These are phyloP conservation scores for Alternaria sp. DNA, from an alignment of 2,329 filamentous ascomycete species.

Conservation along the genomic window DNA sequence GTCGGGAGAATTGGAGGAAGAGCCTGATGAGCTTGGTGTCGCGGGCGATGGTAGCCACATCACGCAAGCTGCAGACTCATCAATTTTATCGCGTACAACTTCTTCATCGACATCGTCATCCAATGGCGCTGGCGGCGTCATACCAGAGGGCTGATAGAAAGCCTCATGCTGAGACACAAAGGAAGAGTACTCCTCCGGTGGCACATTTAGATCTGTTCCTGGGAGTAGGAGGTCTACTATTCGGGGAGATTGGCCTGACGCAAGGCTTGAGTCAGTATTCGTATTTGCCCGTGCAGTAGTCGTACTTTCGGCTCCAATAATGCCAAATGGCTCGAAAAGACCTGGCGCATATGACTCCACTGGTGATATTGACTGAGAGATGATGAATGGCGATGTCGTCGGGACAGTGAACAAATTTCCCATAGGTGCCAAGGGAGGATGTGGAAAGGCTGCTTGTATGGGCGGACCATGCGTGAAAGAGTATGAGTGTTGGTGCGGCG, in stretches of 20 bases:
- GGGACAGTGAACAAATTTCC: slow-evolving; percentile 19
- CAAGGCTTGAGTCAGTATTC: slow-evolving; percentile 44
- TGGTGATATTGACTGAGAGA: slow-evolving; percentile 35
- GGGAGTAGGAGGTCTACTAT: slow-evolving; percentile 58
- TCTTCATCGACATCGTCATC: slow-evolving; percentile 62
- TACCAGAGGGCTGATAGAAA: slow-evolving; percentile 41
- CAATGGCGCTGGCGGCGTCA: slow-evolving; percentile 36
- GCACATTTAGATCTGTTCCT: slow-evolving; percentile 55
- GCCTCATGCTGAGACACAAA: slow-evolving; percentile 45
- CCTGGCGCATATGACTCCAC: slow-evolving; percentile 45
- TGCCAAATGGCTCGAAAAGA: slow-evolving; percentile 45
- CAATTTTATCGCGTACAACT: slow-evolving; percentile 54
- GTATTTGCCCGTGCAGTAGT: slow-evolving; percentile 31
- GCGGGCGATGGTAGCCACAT: slow-evolving; percentile 48
- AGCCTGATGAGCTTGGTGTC: slow-evolving; percentile 44
- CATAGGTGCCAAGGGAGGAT: slow-evolving; percentile 11
- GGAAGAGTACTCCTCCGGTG: slow-evolving; percentile 46
- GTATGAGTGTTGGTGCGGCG: slow-evolving; percentile 15
- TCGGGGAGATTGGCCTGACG: slow-evolving; percentile 57
- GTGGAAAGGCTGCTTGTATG: slow-evolving; percentile 16
- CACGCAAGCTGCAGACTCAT: slow-evolving; percentile 44
- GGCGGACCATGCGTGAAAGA: slow-evolving; percentile 15
- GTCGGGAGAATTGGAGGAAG: slow-evolving; percentile 34
- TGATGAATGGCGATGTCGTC: slow-evolving; percentile 30
- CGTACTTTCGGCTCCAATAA: slow-evolving; percentile 47